These are phyloP conservation scores for Nevesoporus exiguus DNA, from an alignment of 768 basidiomycete species.

Conservation along the genomic window DNA sequence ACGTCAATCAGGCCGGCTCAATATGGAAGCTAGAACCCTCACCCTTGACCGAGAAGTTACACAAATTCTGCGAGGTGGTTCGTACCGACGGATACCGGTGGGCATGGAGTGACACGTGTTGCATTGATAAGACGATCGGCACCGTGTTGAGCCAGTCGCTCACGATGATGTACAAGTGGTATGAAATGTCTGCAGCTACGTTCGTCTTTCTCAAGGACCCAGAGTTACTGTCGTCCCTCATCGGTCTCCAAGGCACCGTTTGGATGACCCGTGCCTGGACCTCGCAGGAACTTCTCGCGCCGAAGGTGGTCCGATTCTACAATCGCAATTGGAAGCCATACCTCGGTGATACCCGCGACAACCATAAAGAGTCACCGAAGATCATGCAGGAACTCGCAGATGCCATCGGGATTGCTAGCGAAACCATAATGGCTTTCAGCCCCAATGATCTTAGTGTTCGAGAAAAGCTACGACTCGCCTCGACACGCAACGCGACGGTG, in stretches of 20 bases:
- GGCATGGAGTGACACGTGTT: constrained; percentile 14
- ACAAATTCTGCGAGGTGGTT: constrained; percentile 6
- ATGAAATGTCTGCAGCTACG: constrained; percentile 5
- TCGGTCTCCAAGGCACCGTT: background rate
- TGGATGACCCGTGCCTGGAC: constrained; percentile 20
- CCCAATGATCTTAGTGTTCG: background rate
- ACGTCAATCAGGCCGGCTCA: background rate
- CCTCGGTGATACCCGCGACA: background rate
- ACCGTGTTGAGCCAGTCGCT: constrained; percentile 6
- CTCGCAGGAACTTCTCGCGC: constrained; percentile 11
- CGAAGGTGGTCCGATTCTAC: constrained; percentile 9
- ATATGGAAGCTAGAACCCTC: constrained; percentile 5
- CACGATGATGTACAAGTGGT: constrained; percentile 13
- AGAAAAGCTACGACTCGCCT: background rate
- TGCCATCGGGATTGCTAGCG: background rate
- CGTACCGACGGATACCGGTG: constrained; percentile 8
- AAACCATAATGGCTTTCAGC: background rate
- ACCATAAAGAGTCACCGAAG: constrained; percentile 9
- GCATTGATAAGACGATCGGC: constrained; percentile 10
- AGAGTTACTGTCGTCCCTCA: background rate
- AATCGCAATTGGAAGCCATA: constrained; percentile 9
- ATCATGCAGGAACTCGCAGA: constrained; percentile 8
- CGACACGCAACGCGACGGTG: background rate
- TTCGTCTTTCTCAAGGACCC: background rate
- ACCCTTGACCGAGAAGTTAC: constrained; percentile 1